Conservation (phyloP, 75 land plant species). For the Cupressus sempervirens region DNA sequence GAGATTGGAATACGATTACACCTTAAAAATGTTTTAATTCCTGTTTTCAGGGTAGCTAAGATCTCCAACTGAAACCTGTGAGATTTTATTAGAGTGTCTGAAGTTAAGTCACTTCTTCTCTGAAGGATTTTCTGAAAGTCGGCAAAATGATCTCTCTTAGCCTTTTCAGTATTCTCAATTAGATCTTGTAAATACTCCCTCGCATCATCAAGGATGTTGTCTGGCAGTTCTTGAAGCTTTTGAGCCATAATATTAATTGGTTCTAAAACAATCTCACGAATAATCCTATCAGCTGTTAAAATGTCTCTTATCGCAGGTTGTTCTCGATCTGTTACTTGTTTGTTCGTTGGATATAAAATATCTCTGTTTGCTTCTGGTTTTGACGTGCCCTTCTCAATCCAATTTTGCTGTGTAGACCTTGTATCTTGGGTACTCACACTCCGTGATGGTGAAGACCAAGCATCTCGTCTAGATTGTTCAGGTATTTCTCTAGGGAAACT, state of each 20-base stretch:
- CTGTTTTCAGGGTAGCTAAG: constrained; percentile 77
- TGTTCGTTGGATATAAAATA: constrained; percentile 5
- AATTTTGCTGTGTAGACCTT: constrained; percentile 19
- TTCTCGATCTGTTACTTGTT: constrained; percentile 27
- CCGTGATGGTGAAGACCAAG: constrained; percentile 43
- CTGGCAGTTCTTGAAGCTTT: constrained; percentile 67
- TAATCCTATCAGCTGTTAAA: constrained; percentile 40
- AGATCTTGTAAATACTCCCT: constrained; percentile 57
- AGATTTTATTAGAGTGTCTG: constrained; percentile 53
- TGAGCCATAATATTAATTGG: constrained; percentile 78
- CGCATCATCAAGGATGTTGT: constrained; percentile 49
- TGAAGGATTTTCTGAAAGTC: constrained; percentile 57
- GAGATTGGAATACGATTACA: constrained; percentile 31
- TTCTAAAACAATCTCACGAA: constrained; percentile 74
- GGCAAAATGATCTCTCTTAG: constrained; percentile 50
- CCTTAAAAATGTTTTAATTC: constrained; percentile 51
- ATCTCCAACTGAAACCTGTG: constrained; percentile 71
- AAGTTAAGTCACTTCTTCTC: constrained; percentile 67
- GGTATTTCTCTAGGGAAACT: constrained; percentile 61
- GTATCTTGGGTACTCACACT: constrained; percentile 34
- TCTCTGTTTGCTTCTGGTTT: constrained; percentile 9
- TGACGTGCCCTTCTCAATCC: constrained; percentile 20
- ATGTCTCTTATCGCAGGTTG: constrained; percentile 12
- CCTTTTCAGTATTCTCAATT: constrained; percentile 44
- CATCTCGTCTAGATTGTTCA: constrained; percentile 41